These are phyloP conservation scores for Lonicera japonica DNA, from an alignment of 129 eudicot genomes.

Conservation along the genomic window DNA sequence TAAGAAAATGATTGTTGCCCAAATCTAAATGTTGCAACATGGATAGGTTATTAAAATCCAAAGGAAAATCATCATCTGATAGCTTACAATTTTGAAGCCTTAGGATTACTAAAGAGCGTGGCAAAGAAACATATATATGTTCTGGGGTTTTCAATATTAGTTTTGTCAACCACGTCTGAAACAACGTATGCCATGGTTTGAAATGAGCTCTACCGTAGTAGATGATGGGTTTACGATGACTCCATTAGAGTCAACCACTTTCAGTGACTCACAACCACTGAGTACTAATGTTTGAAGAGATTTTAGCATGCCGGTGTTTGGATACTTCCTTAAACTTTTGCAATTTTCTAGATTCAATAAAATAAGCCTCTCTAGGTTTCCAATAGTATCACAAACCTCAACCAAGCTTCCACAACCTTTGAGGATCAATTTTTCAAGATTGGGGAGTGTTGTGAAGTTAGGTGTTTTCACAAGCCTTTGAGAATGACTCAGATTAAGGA, in stretches of 20 bases:
- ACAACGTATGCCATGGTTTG: not conserved
- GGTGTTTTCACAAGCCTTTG: not conserved
- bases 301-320: constrained; percentile 10
- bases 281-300: not conserved
- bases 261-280: constrained; percentile 13
- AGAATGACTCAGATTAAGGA: constrained; percentile 34
- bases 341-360: constrained; percentile 22
- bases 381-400: constrained; percentile 22
- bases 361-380: constrained; percentile 11
- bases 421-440: constrained; percentile 18
- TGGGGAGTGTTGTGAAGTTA: constrained; percentile 13
- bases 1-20: constrained; percentile 3
- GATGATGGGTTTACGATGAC: not conserved
- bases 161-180: not conserved
- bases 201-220: not conserved
- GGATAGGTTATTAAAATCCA: constrained; percentile 1
- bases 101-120: not conserved
- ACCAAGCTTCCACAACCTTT: constrained; percentile 9
- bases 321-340: constrained; percentile 6
- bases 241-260: not conserved
- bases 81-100: constrained; percentile 7
- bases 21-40: not conserved
- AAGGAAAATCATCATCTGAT: constrained; percentile 9
- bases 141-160: not conserved
- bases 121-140: not conserved